Evolutionary conservation across 106 monocot species (phyloP), one percentile per base, ranked within the genome.

Genomic region (Apostasia shenzhenica): DNA sequence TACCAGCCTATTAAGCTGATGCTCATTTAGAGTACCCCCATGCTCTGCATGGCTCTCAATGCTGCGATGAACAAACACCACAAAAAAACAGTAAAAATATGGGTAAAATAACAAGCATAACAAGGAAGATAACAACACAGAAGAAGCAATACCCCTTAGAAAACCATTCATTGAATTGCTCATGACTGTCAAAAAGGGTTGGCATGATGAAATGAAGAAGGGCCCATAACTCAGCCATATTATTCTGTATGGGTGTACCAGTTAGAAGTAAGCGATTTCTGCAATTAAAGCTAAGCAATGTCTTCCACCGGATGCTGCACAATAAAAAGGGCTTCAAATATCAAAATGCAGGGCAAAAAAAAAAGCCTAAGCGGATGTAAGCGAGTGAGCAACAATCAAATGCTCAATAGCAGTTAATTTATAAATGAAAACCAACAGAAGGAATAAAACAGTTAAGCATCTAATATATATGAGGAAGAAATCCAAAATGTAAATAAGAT

Each of bases 191-290:
- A 83, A 97, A 97, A 48, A 97, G 81, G 54, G 97, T 97, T 6
- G 97, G 97, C 97, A 97, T 97, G 60, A 97, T 97, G 74, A 97
- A 97, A 76, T 97, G 97, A 63, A 97, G 89, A 68, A 97, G 89
- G 38, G 97, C 97, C 97, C 97, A 97, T 52, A 97, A 80, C 73
- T 97, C 97, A 48, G 97, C 92, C 97, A 97, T 92, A 67, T 97
- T 97, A 77, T 97, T 97, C 75, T 97, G 97, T 81, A 97, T 87
- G 39, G 97, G 97, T 77, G 97, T 97, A 12, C 97, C 97, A 70
- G 97, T 97, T 40, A 97, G 75, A 79, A 97, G 89, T 83, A 97
- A 75, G 42, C 92, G 89, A 70, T 97, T 97, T 75, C 97, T 86
- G 78, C 97, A 97, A 72, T 97, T 97, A 67, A 97, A 97, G 57